These are phyloP conservation scores for Pouteria campechiana DNA, from an alignment of 179 eudicot genomes.

Conservation along the genomic window DNA sequence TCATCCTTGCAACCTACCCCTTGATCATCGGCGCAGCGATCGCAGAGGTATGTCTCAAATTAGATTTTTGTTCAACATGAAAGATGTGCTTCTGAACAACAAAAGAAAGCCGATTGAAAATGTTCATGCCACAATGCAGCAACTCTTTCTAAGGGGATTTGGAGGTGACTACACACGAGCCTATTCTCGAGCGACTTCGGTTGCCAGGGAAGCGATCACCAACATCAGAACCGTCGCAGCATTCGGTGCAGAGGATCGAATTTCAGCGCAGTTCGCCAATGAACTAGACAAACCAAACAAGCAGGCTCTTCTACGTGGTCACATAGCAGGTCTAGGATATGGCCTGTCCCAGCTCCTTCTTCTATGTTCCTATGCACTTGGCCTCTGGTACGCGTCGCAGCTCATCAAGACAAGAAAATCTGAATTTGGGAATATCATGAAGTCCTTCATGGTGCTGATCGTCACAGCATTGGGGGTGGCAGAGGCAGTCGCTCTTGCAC, in stretches of 20 bases:
- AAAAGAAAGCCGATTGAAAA: no score
- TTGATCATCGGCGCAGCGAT: constrained; percentile 40
- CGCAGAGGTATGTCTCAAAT: constrained; percentile 33
- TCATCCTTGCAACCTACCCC: constrained; percentile 44
- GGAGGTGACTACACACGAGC: constrained; percentile 52
- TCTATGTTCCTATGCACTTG: constrained; percentile 45
- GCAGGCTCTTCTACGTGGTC: constrained; percentile 52
- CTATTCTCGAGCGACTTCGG: constrained; percentile 38
- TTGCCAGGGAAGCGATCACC: constrained; percentile 61
- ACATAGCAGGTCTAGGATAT: constrained; percentile 52
- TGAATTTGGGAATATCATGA: constrained; percentile 47
- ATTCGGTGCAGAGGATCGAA: constrained; percentile 55
- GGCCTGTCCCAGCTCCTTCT: constrained; percentile 46
- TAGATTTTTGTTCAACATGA: no score
- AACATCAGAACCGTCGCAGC: constrained; percentile 64
- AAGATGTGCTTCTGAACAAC: no score
- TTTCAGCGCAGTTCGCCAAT: constrained; percentile 26
- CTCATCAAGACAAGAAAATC: constrained; percentile 19
- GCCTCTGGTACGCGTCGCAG: constrained; percentile 57
- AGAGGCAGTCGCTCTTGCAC: constrained; percentile 64
- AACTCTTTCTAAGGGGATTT: constrained; percentile 61
- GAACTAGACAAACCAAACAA: constrained; percentile 41
- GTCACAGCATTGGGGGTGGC: constrained; percentile 50
- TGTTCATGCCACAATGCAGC: no score
- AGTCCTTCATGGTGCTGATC: constrained; percentile 60